These are phyloP conservation scores for Metschnikowia henanensis DNA, from an alignment of 805 yeast genomes.

Conservation along the genomic window DNA sequence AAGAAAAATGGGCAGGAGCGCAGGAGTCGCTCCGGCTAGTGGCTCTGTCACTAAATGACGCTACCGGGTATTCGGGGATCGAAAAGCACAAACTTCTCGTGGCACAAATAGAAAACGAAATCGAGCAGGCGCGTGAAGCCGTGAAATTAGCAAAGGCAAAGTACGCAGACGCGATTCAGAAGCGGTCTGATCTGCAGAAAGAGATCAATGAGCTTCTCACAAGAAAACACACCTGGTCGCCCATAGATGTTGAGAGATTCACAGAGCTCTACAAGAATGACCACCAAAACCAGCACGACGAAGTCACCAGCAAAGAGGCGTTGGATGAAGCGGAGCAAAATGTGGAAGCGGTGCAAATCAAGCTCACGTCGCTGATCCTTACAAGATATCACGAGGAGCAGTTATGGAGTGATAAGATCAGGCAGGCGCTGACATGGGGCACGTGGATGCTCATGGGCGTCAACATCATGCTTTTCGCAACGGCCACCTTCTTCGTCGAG, in stretches of 20 bases:
- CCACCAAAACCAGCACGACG: conserved; percentile 67
- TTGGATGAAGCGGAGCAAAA: conserved; percentile 55
- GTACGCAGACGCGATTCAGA: conserved; percentile 61
- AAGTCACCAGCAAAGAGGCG: conserved; percentile 46
- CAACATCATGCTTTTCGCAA: conserved; percentile 71
- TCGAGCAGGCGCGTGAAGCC: conserved; percentile 47
- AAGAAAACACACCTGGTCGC: conserved; percentile 79
- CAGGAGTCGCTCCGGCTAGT: conserved; percentile 60
- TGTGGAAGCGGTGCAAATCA: conserved; percentile 70
- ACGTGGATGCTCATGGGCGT: conserved; percentile 88
- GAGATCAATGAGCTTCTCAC: conserved; percentile 87
- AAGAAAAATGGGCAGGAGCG: conserved; percentile 51
- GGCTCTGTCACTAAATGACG: conserved; percentile 74
- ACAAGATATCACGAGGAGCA: conserved; percentile 96
- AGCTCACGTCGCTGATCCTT: conserved; percentile 72
- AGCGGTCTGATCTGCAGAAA: conserved; percentile 69
- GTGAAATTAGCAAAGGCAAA: conserved; percentile 49
- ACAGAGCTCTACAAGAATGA: conserved; percentile 81
- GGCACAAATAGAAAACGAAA: conserved; percentile 50
- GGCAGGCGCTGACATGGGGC: conserved; percentile 96
- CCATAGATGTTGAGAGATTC: conserved; percentile 78
- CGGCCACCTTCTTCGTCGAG: conserved; percentile 86
- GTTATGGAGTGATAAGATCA: conserved; percentile 95
- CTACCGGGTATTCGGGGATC: conserved; percentile 87
- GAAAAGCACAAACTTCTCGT: conserved; percentile 69